Conservation (phyloP, 495 filamentous ascomycete genomes). For the Barbatosphaeria neglecta region DNA sequence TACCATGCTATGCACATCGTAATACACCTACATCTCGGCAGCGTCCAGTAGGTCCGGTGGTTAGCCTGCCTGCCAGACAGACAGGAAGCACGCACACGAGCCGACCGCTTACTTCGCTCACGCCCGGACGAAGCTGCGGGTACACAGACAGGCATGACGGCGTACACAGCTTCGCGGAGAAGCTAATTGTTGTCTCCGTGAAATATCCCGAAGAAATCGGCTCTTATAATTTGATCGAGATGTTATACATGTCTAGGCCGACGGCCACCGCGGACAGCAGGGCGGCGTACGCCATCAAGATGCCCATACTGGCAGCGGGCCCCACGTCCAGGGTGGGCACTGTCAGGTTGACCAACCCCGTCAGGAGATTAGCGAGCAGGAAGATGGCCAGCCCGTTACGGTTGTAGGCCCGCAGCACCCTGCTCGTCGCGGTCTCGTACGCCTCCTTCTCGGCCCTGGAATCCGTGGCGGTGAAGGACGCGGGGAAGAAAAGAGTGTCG, state of each 20-base stretch:
- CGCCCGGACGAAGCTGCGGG: too few species aligned
- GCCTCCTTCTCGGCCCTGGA: conserved; percentile 42
- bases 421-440: conserved; percentile 58
- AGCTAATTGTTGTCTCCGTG: too few species aligned
- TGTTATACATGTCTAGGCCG: conserved; percentile 53
- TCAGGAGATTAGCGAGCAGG: conserved; percentile 77
- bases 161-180: too few species aligned
- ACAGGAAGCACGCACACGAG: too few species aligned
- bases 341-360: conserved; percentile 78
- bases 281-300: conserved; percentile 61
- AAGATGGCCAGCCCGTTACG: conserved; percentile 81
- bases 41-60: too few species aligned
- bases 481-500: conserved; percentile 67
- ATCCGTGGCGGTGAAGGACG: conserved; percentile 45
- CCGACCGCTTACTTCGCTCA: too few species aligned
- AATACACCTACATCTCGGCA: too few species aligned
- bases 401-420: conserved; percentile 71
- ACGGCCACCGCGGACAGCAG: conserved; percentile 57
- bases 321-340: conserved; percentile 65
- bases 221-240: conserved; percentile 66
- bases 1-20: too few species aligned
- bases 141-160: too few species aligned
- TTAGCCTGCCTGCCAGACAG: too few species aligned
- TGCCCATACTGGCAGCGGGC: conserved; percentile 50
- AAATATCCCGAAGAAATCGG: too few species aligned